These are phyloP conservation scores for Pichia paraexigua DNA, from an alignment of 805 yeast species.

Conservation along the genomic window DNA sequence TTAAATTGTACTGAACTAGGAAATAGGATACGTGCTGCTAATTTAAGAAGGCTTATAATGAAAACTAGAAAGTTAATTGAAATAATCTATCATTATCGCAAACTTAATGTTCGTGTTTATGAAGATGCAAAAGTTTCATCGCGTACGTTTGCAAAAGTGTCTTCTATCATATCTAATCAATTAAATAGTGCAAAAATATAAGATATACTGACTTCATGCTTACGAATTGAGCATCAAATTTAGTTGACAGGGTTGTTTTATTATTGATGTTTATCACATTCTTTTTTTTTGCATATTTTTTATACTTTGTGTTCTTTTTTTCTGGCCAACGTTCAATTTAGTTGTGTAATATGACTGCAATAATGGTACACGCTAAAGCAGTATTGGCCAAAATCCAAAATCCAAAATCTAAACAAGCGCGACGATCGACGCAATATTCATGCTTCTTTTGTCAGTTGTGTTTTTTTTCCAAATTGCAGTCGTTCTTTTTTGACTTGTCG, in stretches of 20 bases:
- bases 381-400: too few species aligned
- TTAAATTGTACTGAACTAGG: background rate
- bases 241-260: background rate
- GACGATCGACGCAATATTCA: background rate
- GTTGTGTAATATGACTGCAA: too few species aligned
- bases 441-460: too few species aligned
- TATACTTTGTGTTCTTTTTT: too few species aligned
- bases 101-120: background rate
- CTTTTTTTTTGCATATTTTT: too few species aligned
- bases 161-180: background rate
- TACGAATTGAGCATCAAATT: background rate
- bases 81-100: background rate
- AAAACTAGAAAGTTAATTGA: background rate
- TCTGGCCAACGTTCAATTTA: too few species aligned
- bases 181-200: background rate
- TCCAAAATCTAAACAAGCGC: background rate
- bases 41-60: background rate
- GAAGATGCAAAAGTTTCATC: background rate
- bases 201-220: background rate
- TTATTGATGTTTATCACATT: too few species aligned
- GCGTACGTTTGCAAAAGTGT: background rate
- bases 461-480: background rate
- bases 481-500: background rate
- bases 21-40: background rate
- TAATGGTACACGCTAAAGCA: too few species aligned